Evolutionary conservation across 148 eudicot genomes (phyloP).

Genomic region (Rhododendron simsii): DNA sequence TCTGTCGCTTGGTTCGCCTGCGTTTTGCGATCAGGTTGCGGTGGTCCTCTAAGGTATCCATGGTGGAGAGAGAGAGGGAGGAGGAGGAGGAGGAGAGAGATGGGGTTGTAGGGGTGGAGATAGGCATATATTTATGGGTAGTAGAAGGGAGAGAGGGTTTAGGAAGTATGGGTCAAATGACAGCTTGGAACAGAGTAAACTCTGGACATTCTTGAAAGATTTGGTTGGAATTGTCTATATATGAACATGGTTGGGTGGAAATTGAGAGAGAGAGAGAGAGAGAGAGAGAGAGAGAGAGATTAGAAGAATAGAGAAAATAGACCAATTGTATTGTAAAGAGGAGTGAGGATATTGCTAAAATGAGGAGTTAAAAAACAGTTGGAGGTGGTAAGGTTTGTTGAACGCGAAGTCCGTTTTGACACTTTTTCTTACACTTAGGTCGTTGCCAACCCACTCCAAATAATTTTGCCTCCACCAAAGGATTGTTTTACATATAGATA

Average conservation of each 20-base stretch:
- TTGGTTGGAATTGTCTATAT: not conserved
- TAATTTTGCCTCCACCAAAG: not conserved
- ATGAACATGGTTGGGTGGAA: not conserved
- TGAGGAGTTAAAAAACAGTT: conserved; percentile 1
- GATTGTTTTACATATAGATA: not conserved
- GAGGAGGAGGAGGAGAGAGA: not conserved
- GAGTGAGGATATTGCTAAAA: not conserved
- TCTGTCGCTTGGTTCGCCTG: conserved; percentile 53
- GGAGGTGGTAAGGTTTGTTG: conserved; percentile 6
- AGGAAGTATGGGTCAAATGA: not conserved
- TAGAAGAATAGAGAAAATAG: not conserved
- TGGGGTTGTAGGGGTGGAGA: not conserved
- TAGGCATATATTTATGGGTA: not conserved
- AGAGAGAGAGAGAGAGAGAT: not conserved
- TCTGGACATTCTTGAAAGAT: not conserved
- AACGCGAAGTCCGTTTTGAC: not conserved
- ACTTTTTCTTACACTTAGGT: not conserved
- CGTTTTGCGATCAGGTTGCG: conserved; percentile 32
- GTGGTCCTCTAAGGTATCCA: conserved; percentile 14
- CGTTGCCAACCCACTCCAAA: not conserved
- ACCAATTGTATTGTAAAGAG: not conserved
- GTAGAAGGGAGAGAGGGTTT: not conserved
- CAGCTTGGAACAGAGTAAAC: not conserved
- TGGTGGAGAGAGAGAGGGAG: not conserved
- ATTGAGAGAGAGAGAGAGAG: not conserved